Base-by-base conservation (phyloP, 2,329 filamentous ascomycete species). In the Calonectria pteridis region DNA sequence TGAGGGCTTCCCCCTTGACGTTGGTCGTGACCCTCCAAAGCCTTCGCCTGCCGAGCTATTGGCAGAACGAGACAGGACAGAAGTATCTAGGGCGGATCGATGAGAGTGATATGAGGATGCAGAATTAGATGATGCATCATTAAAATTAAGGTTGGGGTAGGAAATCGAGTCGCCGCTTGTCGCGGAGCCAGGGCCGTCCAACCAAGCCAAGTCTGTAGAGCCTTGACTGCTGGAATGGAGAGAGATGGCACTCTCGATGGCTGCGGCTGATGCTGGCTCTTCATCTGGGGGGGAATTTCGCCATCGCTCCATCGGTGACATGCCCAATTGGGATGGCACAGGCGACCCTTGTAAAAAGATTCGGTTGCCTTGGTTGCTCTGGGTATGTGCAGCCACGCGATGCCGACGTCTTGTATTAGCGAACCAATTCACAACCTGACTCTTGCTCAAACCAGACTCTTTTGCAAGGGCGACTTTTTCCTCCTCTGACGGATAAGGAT, bases 361-460 rank as follows among this genome's bases (percentile, higher is more conserved):
- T 68, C 77, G 77, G 40, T 59, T 74, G 4, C 72, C 77, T n/a
- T 74, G 75, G n/a, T 78, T 81, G 26, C 76, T 58, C 26, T 81
- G 81, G 5, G 79, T 79, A 26, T 80, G 81, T 46, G 79, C 46
- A 46, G 82, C 78, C 46, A 87, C 79, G 10, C 87, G 85, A 51
- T 88, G 85, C 1, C 88, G 87, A 10, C 88, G 84, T 26, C 88
- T 83, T 0, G 87, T 87, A 75, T 89, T 89, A 28, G 87, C 84
- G 75, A 89, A 89, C 87, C 88, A 89, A 66, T 87, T 88, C 28
- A 85, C 81, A 3, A 89, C 84, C 40, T 88, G 86, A 2, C 83
- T 86, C 64, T 81, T 82, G 26, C 84, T 88, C 20, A 89, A 83
- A 0, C 87, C 87, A 0, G 87, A 88, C 72, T 88, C 82, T 5